Evolutionary conservation across 164 flowering plant species (phyloP).

Genomic region (Malania oleifera): DNA sequence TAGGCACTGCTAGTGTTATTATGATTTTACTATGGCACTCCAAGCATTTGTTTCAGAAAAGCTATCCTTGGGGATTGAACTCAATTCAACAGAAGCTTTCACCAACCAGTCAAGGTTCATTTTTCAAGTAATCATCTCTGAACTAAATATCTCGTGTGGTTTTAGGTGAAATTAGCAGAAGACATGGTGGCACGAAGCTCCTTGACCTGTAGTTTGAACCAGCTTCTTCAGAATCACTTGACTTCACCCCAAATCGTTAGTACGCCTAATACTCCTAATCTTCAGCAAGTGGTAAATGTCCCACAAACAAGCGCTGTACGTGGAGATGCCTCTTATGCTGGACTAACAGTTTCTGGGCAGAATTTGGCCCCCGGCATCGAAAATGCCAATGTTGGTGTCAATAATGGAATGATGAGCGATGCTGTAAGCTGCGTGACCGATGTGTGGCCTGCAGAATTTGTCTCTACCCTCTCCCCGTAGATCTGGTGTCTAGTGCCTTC

Average conservation of each 20-base stretch:
- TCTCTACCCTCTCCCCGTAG: conserved; percentile 15
- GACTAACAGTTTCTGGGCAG: conserved; percentile 23
- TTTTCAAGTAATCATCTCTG: no score
- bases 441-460: conserved; percentile 40
- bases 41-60: no score
- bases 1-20: no score
- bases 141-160: no score
- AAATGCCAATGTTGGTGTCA: conserved; percentile 12
- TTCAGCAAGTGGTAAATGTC: conserved; percentile 22
- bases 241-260: conserved; percentile 29
- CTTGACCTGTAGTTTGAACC: conserved; percentile 44
- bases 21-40: no score
- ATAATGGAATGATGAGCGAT: conserved; percentile 28
- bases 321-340: conserved; percentile 28
- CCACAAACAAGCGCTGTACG: conserved; percentile 34
- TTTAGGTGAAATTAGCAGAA: conserved; percentile 68
- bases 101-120: no score
- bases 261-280: conserved; percentile 15
- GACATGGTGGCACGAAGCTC: conserved; percentile 59
- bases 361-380: conserved; percentile 27
- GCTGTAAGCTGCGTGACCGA: conserved; percentile 42
- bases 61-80: no score
- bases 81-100: no score
- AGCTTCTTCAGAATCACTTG: conserved; percentile 45
- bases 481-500: no score